Evolutionary conservation across 2,329 filamentous ascomycete species (phyloP).

Genomic region (Sporothrix brunneoviolacea): DNA sequence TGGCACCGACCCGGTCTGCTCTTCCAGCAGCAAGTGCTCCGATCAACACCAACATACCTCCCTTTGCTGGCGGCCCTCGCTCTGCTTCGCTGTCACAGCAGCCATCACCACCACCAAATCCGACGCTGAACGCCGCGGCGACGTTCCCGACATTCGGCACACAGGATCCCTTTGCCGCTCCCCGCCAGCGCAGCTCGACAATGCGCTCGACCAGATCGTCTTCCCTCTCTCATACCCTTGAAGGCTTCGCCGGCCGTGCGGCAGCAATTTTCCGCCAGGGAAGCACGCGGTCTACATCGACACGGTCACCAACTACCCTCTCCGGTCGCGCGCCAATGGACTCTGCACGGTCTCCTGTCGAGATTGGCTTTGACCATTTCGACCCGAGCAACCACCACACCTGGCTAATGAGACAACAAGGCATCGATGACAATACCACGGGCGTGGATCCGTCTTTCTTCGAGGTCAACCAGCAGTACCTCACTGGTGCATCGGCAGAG

Average conservation of each 20-base stretch:
- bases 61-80: neutral
- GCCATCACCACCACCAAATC: neutral
- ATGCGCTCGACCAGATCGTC: neutral
- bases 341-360: conserved; percentile 10
- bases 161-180: neutral
- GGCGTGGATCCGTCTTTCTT: conserved; percentile 9
- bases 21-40: neutral
- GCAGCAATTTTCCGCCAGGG: conserved; percentile 17
- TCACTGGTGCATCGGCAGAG: conserved; percentile 22
- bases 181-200: conserved; percentile 14
- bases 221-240: conserved; percentile 10
- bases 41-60: conserved; percentile 9
- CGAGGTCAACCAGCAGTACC: conserved; percentile 16
- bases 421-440: conserved; percentile 10
- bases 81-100: neutral
- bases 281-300: conserved; percentile 18
- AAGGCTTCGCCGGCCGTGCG: conserved; percentile 10
- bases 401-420: conserved; percentile 16
- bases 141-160: neutral
- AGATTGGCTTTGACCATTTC: conserved; percentile 2
- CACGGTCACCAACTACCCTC: conserved; percentile 8
- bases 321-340: neutral
- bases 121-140: neutral
- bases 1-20: neutral
- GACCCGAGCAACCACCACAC: conserved; percentile 12